Base-by-base conservation (phyloP, 2,329 filamentous ascomycete species). In the Colletotrichum sp. region DNA sequence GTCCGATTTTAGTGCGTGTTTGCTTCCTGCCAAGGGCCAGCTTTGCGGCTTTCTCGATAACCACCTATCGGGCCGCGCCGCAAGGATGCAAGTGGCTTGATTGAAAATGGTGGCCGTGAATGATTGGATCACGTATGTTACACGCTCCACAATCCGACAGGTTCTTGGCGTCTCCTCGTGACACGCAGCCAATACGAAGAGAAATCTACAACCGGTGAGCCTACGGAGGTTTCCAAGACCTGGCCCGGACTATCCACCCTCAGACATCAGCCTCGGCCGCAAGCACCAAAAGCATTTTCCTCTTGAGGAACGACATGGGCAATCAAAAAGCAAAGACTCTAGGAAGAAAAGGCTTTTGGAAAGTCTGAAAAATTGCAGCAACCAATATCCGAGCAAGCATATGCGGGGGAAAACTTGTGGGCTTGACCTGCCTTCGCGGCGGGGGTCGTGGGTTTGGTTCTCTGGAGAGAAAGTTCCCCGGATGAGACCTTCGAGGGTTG, bases 1-100 rank as follows among this genome's bases (percentile, higher is more conserved):
- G n/a, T n/a, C 61, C 34, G 61, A 52, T 10, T 21, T 52, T 52
- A 52, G 43, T 52, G 6, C 10, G 61, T 32, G 69, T 67, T 73
- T 75, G 73, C 69, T 66, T 48, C 56, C 21, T 30, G 62, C 36
- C 73, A 62, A 67, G 69, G 32, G 71, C 62, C 16, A 64, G 36
- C 69, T 62, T 55, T 28, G 66, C 38, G 62, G 55, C 62, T 68
- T 62, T 24, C 38, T 62, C 65, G 32, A 21, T 52, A 73, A 60
- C 62, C 73, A 64, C 69, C 72, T 67, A 73, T 62, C 69, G 69
- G 73, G 69, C 73, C 73, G 73, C 73, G 66, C 69, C 69, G 69
- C 62, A 36, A 52, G 26, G 60, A 62, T 73, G 69, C 73, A 67
- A 56, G 62, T 62, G 30, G 34, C 70, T 56, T 64, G 26, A 24